Evolutionary conservation across 257 asterid genomes (phyloP), one percentile per base, ranked within the genome.

Genomic region (Salvia miltiorrhiza): DNA sequence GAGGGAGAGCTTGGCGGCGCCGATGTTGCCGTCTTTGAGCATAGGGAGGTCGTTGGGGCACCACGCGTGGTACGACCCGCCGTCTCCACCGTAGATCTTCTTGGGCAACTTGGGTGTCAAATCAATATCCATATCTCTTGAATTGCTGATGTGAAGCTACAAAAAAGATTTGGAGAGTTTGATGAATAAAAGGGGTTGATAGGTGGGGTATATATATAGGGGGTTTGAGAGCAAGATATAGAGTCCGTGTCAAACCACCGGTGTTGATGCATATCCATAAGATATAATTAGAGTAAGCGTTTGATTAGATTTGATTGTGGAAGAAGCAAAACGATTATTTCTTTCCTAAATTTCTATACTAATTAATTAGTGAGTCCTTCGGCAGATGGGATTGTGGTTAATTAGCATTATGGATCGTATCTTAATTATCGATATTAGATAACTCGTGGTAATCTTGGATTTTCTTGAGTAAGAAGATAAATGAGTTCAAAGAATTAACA

Each of bases 1-100:
- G 1, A 89, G 86, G 40, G 72, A 78, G 62, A 89, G 90, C 65
- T 89, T 89, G 3, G 86, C 82, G 3, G 92, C 96, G 19, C 95
- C 95, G 35, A 87, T 83, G 72, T 89, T 89, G 11, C 94, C 92
- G 64, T 82, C 44, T 0, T 70, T 72, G n/a, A 83, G 80, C 92
- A 87, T 89, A 0, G 92, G 88, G 5, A 90, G 83, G 0, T 90
- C 93, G 20, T 78, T 53, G 0, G 95, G 97, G 53, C 88, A 84
- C 97, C 97, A 90, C 7, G 88, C 85, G 72, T 79, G 74, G 73
- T 86, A 90, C 8, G 90, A 43, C 40, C 97, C 97, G 16, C 97
- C 97, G 2, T 83, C 90, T 45, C 97, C 97, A 47, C 89, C 89
- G 63, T 80, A 81, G 26, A 83, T 65, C 80, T 78, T 76, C 81